A percentile compares a stretch with the other conserved stretches of the same genome.
phyloP scores from a whole-genome alignment of 768 basidiomycete genomes.

The Kwoniella heveanensis region DNA sequence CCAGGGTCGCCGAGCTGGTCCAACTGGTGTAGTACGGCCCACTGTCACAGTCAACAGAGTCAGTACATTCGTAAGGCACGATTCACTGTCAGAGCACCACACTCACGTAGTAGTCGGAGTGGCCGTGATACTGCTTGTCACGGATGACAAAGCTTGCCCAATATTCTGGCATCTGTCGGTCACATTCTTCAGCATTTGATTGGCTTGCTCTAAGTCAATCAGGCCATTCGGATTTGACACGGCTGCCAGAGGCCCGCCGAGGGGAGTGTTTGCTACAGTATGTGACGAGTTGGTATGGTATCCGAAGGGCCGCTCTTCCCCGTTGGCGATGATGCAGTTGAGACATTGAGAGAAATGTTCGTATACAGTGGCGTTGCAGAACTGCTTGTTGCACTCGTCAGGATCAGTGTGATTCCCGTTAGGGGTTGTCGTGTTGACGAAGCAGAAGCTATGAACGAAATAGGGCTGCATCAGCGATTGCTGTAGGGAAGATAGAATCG shows the following conservation, averaged over 20 bases:
- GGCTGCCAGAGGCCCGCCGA: too few relatives aligned
- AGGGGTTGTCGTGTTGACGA: not conserved
- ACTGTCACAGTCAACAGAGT: not conserved
- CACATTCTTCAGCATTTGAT: slow-evolving; percentile 20
- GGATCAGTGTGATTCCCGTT: not conserved
- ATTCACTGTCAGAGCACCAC: not conserved
- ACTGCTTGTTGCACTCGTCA: not conserved
- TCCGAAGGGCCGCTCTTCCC: slow-evolving; percentile 9
- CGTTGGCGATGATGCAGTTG: slow-evolving; percentile 30
- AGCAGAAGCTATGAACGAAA: not conserved
- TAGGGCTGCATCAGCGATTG: not conserved
- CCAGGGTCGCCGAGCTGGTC: not conserved
- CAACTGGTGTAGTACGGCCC: slow-evolving; percentile 25
- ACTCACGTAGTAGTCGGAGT: slow-evolving; percentile 27
- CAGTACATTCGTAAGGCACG: not conserved
- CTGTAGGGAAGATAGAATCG: too few relatives aligned
- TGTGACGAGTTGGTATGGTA: slow-evolving; percentile 7
- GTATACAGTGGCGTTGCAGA: not conserved
- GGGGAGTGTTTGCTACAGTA: not conserved
- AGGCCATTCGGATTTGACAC: slow-evolving; percentile 22
- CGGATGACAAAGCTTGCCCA: not conserved
- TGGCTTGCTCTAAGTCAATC: slow-evolving; percentile 16
- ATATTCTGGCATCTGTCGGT: slow-evolving; percentile 4
- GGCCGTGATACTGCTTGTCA: slow-evolving; percentile 13
- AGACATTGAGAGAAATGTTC: slow-evolving; percentile 17